Evolutionary conservation across 257 asterid species (phyloP), one percentile per base, ranked within the genome.

Genomic region (Nicotiana obtusifolia): DNA sequence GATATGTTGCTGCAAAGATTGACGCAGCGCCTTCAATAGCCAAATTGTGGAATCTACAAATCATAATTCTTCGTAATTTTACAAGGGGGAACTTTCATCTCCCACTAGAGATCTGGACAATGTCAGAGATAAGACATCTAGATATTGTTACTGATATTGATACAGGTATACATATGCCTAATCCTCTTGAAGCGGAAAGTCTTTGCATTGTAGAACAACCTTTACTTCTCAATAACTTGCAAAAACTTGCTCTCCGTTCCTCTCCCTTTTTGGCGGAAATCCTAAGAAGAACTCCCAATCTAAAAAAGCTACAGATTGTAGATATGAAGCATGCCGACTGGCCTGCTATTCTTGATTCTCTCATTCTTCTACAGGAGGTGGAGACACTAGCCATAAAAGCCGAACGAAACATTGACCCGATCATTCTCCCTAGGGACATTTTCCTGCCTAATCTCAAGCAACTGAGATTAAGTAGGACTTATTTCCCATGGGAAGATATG

Each of bases 331-430:
- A 19, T 17, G 35, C 2, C 35, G 76, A 35, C 5, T 67, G 28
- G 24, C 3, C 41, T 53, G 61, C 9, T 47, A 10, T 47, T 49
- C 2, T 73, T 75, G 80, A 49, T 22, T 13, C 14, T 75, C 37
- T 49, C 44, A 0, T 22, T 53, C 35, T 22, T 22, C 62, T 14
- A 19, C 8, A 5, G 37, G 1, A 33, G 10, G 4, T 47, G 0
- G 79, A n/a, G 6, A 47, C 1, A 10, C 3, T 73, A 2, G 13
- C 5, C 2, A 20, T 73, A 47, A 13, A 6, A n/a, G 61, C 37
- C 20, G 0, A 10, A 47, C 2, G 1, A 1, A 16, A 11, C 6
- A 41, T 1, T 5, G 5, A 24, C 0, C 4, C 2, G 0, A 0
- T 5, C 15, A 19, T 0, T 16, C 28, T 66, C 1, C n/a, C 77